Evolutionary conservation across 805 yeast species (phyloP), one percentile per base, ranked within the genome.

Genomic region (Saccharomyces eubayanus): DNA sequence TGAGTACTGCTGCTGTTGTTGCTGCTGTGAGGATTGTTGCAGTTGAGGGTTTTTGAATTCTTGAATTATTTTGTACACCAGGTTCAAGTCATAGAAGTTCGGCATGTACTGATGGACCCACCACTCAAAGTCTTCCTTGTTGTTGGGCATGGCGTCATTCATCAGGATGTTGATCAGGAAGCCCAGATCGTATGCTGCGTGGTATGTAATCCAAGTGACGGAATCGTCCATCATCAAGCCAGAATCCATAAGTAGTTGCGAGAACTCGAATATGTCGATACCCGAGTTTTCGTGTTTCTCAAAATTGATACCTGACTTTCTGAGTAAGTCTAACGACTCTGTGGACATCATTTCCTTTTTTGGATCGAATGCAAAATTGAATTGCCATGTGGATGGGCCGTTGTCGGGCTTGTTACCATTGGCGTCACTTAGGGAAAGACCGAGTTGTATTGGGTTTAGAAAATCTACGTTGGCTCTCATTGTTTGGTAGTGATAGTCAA

Each of bases 401-500:
- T 74, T 74, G 59, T 83, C 86, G 1, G 91, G 91, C 54, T 81
- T 82, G 55, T 79, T 81, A 12, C 92, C 94, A 52, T 76, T 76
- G 47, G 76, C 74, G 66, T 87, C 94, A 53, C 88, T 76, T 27
- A 89, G 70, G 0, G 95, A 83, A 46, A 89, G 74, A 28, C 96
- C 95, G 52, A 94, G 78, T 71, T 94, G 99, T 53, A 94, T 84
- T 54, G 94, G 81, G 62, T 85, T 84, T 60, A 91, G 72, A 53
- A 94, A 76, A 69, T 94, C 99, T 3, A 94, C 87, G 68, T 94
- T 94, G 9, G 95, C 78, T 65, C 99, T 79, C 72, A 94, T 78
- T 0, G 98, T 92, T 70, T 94, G 99, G 67, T 92, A 94, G 69
- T 94, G 98, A 70, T 90, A 94, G 69, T 94, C 98, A 27, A 86